phyloP scores from a whole-genome alignment of 495 filamentous ascomycete genomes.

The Aspergillus asperescens region DNA sequence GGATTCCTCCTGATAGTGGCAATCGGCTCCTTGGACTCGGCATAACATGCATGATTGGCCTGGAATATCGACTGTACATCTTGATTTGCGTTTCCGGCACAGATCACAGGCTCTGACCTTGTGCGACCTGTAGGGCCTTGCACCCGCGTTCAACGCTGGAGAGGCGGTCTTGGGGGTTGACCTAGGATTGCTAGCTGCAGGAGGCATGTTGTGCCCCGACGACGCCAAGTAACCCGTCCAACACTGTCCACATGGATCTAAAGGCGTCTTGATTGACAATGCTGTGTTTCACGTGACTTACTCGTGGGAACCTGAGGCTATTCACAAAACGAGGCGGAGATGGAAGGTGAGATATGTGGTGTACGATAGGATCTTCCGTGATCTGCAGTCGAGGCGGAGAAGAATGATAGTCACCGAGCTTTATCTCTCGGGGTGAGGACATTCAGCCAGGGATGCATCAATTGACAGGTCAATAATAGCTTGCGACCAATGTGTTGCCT shows the following conservation, averaged over 20 bases:
- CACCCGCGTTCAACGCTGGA: constrained; percentile 42
- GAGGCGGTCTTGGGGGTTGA: constrained; percentile 35
- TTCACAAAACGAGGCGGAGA: neutral
- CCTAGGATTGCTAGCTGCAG: constrained; percentile 29
- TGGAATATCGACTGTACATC: constrained; percentile 47
- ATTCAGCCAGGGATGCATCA: neutral
- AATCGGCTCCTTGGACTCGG: constrained; percentile 46
- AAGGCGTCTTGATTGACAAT: neutral
- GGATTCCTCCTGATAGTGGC: constrained; percentile 43
- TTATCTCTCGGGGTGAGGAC: constrained; percentile 1
- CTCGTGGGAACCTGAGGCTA: neutral
- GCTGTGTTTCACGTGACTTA: constrained; percentile 1
- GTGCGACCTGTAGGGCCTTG: constrained; percentile 48
- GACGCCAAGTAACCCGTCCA: neutral
- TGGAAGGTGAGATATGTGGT: neutral
- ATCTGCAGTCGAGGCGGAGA: neutral
- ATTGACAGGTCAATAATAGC: neutral
- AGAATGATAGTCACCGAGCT: neutral
- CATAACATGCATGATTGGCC: constrained; percentile 46
- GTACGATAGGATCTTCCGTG: neutral
- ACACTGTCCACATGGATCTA: constrained; percentile 6
- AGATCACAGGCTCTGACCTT: constrained; percentile 48
- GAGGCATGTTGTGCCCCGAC: constrained; percentile 35
- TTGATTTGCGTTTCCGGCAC: constrained; percentile 49
- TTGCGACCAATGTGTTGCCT: neutral